Percentiles rank a stretch among this genome's conserved stretches.
Conservation (phyloP, 1,284 basidiomycete genomes). For the Tilletiaria anomala region DNA sequence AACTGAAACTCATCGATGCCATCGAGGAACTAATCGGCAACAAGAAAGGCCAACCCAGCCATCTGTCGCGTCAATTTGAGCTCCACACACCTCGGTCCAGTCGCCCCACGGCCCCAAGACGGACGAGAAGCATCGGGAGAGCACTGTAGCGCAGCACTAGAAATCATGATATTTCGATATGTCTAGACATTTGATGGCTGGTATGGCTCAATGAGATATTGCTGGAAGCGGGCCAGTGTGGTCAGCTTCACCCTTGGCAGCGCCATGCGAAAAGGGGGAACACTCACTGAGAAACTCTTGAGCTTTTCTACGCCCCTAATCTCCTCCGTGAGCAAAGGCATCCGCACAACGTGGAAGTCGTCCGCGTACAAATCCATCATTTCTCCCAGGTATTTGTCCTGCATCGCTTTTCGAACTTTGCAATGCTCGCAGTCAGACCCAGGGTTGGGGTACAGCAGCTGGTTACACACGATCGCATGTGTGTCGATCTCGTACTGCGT, state of each 20-base stretch:
- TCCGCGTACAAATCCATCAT: slow-evolving; percentile 38
- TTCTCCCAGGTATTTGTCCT: slow-evolving; percentile 48
- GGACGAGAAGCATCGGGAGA: no score
- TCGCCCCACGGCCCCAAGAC: no score
- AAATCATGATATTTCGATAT: background rate
- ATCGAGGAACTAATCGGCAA: background rate
- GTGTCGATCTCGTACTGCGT: slow-evolving; percentile 96
- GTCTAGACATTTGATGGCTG: background rate
- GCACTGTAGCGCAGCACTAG: background rate
- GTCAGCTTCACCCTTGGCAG: background rate
- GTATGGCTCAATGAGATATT: slow-evolving; percentile 27
- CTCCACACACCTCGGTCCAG: no score
- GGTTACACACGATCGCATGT: slow-evolving; percentile 96
- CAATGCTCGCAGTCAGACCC: slow-evolving; percentile 89
- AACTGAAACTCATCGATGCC: background rate
- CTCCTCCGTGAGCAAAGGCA: slow-evolving; percentile 89
- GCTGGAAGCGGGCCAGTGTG: slow-evolving; percentile 1
- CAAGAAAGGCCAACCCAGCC: background rate
- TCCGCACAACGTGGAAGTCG: slow-evolving; percentile 73
- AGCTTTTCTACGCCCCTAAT: slow-evolving; percentile 88
- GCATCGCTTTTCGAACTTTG: slow-evolving; percentile 85
- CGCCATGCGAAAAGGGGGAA: background rate
- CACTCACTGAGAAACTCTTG: slow-evolving; percentile 45
- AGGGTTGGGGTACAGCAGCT: slow-evolving; percentile 82
- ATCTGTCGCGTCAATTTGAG: background rate